Conservation (phyloP, 208 protist species). For the Leishmania mexicana region DNA sequence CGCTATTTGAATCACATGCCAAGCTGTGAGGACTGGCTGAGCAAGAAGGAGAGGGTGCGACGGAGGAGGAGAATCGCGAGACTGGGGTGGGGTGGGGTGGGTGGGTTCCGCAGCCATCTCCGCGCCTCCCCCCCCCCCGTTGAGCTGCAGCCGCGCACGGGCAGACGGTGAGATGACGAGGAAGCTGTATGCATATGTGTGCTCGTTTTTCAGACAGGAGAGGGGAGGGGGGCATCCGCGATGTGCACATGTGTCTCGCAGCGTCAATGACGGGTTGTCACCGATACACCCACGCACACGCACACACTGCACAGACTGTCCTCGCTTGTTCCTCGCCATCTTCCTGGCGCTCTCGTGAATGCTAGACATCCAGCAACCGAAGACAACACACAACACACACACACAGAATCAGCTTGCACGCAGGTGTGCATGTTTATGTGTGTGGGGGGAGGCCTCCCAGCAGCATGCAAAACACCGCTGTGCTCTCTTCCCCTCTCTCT, state of each 20-base stretch:
- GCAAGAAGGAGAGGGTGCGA: background rate
- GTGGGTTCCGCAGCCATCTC: background rate
- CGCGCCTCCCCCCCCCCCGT: background rate
- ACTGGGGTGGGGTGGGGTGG: background rate
- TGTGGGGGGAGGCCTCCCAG: background rate
- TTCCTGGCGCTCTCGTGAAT: background rate
- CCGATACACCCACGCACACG: background rate
- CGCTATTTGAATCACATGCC: slow-evolving; percentile 2
- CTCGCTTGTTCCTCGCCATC: background rate
- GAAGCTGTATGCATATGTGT: background rate
- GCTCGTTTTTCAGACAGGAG: background rate
- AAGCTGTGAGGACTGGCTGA: background rate
- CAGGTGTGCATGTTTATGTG: background rate
- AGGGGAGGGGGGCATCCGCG: background rate
- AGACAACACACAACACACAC: background rate
- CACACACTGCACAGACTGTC: background rate
- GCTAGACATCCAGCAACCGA: background rate
- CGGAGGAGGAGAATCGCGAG: background rate
- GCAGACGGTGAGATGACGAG: background rate
- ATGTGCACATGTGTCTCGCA: background rate
- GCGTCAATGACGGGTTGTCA: background rate
- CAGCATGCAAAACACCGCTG: background rate
- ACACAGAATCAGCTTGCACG: background rate
- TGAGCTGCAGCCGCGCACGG: background rate
- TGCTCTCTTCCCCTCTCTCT: background rate